A percentile compares a stretch with the other conserved stretches of the same genome.
Conservation (phyloP, 768 basidiomycete genomes). For the Chalciporus piperatus region DNA sequence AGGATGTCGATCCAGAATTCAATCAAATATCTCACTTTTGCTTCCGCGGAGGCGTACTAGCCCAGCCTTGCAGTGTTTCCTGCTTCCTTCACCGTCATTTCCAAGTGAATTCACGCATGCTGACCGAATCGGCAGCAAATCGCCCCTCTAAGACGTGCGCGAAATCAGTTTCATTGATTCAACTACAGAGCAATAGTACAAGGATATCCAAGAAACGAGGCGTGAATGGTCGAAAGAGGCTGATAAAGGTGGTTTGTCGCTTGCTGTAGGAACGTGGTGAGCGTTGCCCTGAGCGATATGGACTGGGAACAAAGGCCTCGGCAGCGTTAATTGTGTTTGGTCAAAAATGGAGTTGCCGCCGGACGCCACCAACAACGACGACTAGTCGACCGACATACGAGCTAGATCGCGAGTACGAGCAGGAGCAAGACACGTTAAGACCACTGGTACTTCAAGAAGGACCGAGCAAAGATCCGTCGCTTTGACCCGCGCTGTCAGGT, state of each 20-base stretch:
- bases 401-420: neutral
- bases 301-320: neutral
- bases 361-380: neutral
- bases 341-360: neutral
- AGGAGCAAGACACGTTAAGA: neutral
- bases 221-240: too few relatives aligned
- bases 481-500: conserved; percentile 17
- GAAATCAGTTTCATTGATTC: too few relatives aligned
- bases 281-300: neutral
- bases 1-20: too few relatives aligned
- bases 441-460: neutral
- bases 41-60: too few relatives aligned
- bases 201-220: neutral
- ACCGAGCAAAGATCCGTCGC: neutral
- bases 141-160: too few relatives aligned
- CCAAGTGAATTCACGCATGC: too few relatives aligned
- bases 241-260: too few relatives aligned
- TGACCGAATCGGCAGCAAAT: too few relatives aligned
- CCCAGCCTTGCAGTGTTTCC: too few relatives aligned
- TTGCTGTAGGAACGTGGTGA: neutral
- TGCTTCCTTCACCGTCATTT: too few relatives aligned
- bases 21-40: too few relatives aligned
- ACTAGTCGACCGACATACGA: neutral
- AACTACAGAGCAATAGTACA: neutral
- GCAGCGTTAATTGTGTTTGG: neutral